Evolutionary conservation across 1,284 basidiomycete genomes (phyloP).

Genomic region (Pascua guehoae): DNA sequence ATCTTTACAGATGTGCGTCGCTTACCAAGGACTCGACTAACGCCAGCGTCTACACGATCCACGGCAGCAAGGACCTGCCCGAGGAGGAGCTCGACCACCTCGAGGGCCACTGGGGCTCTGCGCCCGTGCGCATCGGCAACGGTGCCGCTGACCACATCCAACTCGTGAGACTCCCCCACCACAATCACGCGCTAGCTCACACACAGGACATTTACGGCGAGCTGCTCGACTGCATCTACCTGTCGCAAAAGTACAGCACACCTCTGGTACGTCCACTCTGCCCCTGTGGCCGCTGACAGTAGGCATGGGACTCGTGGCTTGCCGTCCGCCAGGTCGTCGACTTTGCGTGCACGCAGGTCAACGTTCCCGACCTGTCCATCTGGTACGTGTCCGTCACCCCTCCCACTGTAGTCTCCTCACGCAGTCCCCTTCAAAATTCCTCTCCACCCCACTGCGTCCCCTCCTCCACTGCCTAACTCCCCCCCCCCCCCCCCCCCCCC

Average conservation of each 20-base stretch:
- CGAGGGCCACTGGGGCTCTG: constrained; percentile 73
- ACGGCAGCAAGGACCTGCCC: constrained; percentile 69
- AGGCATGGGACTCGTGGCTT: constrained; percentile 69
- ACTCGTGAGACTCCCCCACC: constrained; percentile 53
- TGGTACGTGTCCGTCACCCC: constrained; percentile 60
- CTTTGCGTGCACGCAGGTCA: constrained; percentile 36
- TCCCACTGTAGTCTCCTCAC: not conserved
- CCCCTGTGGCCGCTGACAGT: not conserved
- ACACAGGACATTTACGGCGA: constrained; percentile 88
- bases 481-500: too few species aligned
- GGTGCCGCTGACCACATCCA: constrained; percentile 86
- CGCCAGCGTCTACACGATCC: constrained; percentile 50
- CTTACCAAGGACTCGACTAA: not conserved
- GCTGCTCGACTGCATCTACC: constrained; percentile 85
- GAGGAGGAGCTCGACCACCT: constrained; percentile 78
- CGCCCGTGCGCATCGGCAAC: constrained; percentile 69
- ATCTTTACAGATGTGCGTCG: constrained; percentile 73
- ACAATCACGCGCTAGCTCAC: constrained; percentile 5
- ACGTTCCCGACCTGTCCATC: constrained; percentile 56
- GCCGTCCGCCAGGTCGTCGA: constrained; percentile 52
- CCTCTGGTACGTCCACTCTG: constrained; percentile 48
- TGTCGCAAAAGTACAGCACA: constrained; percentile 72
- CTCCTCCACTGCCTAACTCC: too few species aligned
- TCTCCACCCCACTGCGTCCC: too few species aligned
- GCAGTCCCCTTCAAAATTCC: not conserved